A percentile compares a stretch with the other conserved stretches of the same genome.
These are phyloP conservation scores for Mycena rosella DNA, from an alignment of 768 basidiomycete genomes.

Conservation along the genomic window DNA sequence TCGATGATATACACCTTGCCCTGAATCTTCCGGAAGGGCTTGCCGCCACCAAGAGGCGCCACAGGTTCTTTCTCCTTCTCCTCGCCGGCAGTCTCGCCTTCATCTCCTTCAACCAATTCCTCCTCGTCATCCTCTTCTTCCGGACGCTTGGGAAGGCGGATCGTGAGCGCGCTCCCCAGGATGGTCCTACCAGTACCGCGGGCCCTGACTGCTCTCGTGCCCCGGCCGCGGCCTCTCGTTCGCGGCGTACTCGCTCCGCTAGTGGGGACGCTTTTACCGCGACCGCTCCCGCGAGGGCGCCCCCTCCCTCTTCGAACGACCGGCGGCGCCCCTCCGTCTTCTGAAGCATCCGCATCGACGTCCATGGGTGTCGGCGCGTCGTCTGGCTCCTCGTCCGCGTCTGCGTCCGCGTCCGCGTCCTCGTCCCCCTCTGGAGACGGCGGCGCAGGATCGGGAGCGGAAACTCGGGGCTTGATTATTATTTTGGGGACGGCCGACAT, in stretches of 20 bases:
- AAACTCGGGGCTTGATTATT: conserved; percentile 59
- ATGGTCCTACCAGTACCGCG: conserved; percentile 23
- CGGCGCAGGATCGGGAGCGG: conserved; percentile 38
- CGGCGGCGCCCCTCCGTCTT: conserved; percentile 34
- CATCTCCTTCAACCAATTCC: conserved; percentile 48
- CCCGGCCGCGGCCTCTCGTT: conserved; percentile 47
- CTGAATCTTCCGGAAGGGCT: conserved; percentile 80
- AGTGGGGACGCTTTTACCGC: conserved; percentile 45
- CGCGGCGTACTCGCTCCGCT: conserved; percentile 32
- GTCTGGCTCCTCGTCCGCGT: conserved; percentile 48
- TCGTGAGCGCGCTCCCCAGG: conserved; percentile 36
- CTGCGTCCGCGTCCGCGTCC: conserved; percentile 49
- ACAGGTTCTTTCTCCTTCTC: conserved; percentile 53
- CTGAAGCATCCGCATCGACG: conserved; percentile 33
- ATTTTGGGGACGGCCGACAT: conserved; percentile 57
- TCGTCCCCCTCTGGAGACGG: conserved; percentile 47
- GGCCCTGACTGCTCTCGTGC: conserved; percentile 27
- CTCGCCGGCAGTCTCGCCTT: conserved; percentile 52
- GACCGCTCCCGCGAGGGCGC: conserved; percentile 55
- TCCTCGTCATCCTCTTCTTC: conserved; percentile 53
- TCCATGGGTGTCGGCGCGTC: conserved; percentile 49
- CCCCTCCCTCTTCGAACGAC: conserved; percentile 49
- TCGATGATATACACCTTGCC: conserved; percentile 84
- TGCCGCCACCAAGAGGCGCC: conserved; percentile 65
- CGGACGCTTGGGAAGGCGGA: conserved; percentile 40